Evolutionary conservation across 257 asterid genomes (phyloP).

Genomic region (Salvia hispanica): DNA sequence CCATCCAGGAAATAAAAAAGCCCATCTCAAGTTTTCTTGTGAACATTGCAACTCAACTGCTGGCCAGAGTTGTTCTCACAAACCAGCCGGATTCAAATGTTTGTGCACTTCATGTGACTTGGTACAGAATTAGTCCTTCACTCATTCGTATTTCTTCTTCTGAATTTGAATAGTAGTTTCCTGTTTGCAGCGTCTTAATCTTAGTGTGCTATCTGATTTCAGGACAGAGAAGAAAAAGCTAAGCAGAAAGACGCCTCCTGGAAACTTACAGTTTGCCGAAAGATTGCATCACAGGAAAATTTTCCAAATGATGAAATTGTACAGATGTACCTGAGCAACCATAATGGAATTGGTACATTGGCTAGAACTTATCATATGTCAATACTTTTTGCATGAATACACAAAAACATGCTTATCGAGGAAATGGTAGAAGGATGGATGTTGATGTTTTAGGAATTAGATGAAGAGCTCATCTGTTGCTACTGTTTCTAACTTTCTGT

Average conservation of each 20-base stretch:
- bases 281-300: slow-evolving; percentile 62
- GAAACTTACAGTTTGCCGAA: slow-evolving; percentile 68
- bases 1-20: slow-evolving; percentile 85
- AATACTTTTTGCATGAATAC: not conserved
- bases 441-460: not conserved
- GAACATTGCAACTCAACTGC: slow-evolving; percentile 55
- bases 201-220: slow-evolving; percentile 35
- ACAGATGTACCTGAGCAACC: slow-evolving; percentile 59
- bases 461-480: not conserved
- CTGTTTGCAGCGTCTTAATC: slow-evolving; percentile 24
- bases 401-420: slow-evolving; percentile 7
- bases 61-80: slow-evolving; percentile 61
- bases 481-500: slow-evolving; percentile 5
- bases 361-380: slow-evolving; percentile 12
- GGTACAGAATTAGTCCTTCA: slow-evolving; percentile 42
- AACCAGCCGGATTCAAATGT: slow-evolving; percentile 75
- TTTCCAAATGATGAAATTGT: slow-evolving; percentile 73
- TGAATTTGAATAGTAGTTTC: slow-evolving; percentile 15
- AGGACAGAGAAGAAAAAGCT: slow-evolving; percentile 70
- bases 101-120: slow-evolving; percentile 63
- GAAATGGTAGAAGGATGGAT: not conserved
- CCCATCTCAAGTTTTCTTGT: slow-evolving; percentile 74
- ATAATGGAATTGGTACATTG: slow-evolving; percentile 56
- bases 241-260: slow-evolving; percentile 61
- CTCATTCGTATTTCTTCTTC: not conserved